phyloP scores from a whole-genome alignment of 2,329 filamentous ascomycete genomes.

The Paraconiothyrium brasiliense region DNA sequence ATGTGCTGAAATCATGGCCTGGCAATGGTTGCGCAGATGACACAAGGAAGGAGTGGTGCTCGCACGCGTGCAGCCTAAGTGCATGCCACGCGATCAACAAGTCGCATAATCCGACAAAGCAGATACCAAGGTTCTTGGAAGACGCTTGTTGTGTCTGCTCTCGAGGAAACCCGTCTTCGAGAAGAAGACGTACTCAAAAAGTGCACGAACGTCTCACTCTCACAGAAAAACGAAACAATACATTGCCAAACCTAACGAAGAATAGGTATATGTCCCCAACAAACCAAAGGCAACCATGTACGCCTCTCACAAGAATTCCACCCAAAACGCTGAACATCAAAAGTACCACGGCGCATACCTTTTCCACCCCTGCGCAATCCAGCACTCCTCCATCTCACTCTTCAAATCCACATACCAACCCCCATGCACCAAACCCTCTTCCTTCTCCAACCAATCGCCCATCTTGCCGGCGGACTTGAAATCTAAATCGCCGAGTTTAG shows the following conservation, averaged over 20 bases:
- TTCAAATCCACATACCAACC: constrained; percentile 50
- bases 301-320: not conserved
- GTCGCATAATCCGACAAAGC: not conserved
- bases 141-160: not conserved
- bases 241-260: not conserved
- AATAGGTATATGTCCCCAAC: constrained; percentile 1
- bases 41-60: constrained; percentile 20
- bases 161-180: not conserved
- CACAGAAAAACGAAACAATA: not conserved
- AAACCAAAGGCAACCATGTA: not conserved
- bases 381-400: constrained; percentile 8
- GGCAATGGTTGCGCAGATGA: constrained; percentile 20
- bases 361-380: constrained; percentile 18
- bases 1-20: too few species aligned
- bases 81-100: not conserved
- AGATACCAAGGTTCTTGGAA: not conserved
- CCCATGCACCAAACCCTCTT: constrained; percentile 48
- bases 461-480: constrained; percentile 56
- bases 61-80: not conserved
- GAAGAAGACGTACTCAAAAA: not conserved
- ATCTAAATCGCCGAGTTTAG: constrained; percentile 58
- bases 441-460: constrained; percentile 53
- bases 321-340: not conserved
- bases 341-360: constrained; percentile 16
- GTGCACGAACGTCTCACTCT: not conserved